phyloP scores from a whole-genome alignment of 805 yeast species.

The Naumovozyma dairenensis region DNA sequence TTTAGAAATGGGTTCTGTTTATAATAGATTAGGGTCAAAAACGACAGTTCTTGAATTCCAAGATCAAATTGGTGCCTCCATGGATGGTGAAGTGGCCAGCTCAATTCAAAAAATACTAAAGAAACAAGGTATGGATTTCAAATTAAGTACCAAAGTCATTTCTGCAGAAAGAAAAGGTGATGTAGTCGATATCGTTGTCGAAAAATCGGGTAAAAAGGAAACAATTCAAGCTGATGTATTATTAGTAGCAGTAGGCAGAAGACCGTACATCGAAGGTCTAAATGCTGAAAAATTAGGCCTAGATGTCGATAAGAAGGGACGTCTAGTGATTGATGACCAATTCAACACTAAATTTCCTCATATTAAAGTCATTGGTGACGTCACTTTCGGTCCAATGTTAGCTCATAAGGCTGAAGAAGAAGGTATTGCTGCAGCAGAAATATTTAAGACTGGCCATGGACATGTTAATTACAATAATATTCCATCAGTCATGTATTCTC shows the following conservation, averaged over 20 bases:
- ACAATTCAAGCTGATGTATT: slow-evolving; percentile 81
- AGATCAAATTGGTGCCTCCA: slow-evolving; percentile 90
- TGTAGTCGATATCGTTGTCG: slow-evolving; percentile 74
- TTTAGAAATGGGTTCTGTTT: slow-evolving; percentile 97
- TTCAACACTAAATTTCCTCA: slow-evolving; percentile 87
- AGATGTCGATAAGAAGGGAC: slow-evolving; percentile 85
- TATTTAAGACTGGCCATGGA: slow-evolving; percentile 86
- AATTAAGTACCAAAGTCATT: slow-evolving; percentile 83
- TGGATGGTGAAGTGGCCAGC: slow-evolving; percentile 94
- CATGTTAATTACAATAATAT: slow-evolving; percentile 97
- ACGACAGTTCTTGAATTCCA: slow-evolving; percentile 92
- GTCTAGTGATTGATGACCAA: slow-evolving; percentile 89
- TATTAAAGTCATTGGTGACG: slow-evolving; percentile 97
- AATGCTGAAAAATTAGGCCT: slow-evolving; percentile 82
- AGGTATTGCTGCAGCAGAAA: slow-evolving; percentile 97
- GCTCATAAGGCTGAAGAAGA: slow-evolving; percentile 99
- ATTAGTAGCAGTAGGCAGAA: slow-evolving; percentile 96
- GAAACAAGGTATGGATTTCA: slow-evolving; percentile 93
- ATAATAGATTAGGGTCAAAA: slow-evolving; percentile 89
- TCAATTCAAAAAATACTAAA: slow-evolving; percentile 77
- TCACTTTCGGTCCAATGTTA: slow-evolving; percentile 96
- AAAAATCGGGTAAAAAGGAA: slow-evolving; percentile 78
- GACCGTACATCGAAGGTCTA: slow-evolving; percentile 89
- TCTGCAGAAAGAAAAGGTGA: slow-evolving; percentile 86
- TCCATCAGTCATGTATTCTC: slow-evolving; percentile 98